phyloP scores from a whole-genome alignment of 352 stramenopile genomes.

The Phytopythium vexans region DNA sequence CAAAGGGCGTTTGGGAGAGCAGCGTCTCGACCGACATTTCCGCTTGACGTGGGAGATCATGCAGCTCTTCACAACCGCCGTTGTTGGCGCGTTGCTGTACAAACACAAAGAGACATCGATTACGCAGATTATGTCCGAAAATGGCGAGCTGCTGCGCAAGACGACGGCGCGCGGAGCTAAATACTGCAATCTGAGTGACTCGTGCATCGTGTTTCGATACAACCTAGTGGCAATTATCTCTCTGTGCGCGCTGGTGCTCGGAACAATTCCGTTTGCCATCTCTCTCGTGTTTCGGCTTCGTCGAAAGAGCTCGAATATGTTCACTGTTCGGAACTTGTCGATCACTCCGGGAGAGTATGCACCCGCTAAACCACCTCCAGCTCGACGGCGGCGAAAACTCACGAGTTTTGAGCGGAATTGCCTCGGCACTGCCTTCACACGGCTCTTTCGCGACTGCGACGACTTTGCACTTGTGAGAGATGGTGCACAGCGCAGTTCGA shows the following conservation, averaged over 20 bases:
- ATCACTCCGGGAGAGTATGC: no score
- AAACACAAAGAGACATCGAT: constrained; percentile 10
- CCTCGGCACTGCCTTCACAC: constrained; percentile 17
- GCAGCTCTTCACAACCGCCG: constrained; percentile 2
- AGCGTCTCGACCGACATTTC: constrained; percentile 15
- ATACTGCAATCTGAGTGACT: constrained; percentile 16
- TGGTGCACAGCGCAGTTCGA: constrained; percentile 11
- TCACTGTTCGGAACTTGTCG: no score
- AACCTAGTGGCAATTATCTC: constrained; percentile 16
- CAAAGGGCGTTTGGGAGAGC: constrained; percentile 13
- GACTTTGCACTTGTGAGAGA: constrained; percentile 22
- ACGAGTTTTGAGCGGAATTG: constrained; percentile 26
- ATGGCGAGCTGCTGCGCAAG: constrained; percentile 15
- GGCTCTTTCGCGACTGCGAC: constrained; percentile 26
- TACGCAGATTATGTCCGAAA: constrained; percentile 11
- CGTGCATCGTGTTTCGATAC: constrained; percentile 23
- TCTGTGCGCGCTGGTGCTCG: neutral
- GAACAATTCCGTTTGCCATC: neutral
- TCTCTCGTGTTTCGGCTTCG: neutral
- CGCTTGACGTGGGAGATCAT: constrained; percentile 15
- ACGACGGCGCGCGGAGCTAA: constrained; percentile 14
- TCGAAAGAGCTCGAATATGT: neutral
- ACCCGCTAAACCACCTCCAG: no score
- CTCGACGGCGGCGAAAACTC: no score
- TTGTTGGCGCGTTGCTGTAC: constrained; percentile 6